Percentiles rank a stretch among this genome's conserved stretches.
phyloP scores from a whole-genome alignment of 1,139 yeast species.

The Yamadazyma epiphylla region DNA sequence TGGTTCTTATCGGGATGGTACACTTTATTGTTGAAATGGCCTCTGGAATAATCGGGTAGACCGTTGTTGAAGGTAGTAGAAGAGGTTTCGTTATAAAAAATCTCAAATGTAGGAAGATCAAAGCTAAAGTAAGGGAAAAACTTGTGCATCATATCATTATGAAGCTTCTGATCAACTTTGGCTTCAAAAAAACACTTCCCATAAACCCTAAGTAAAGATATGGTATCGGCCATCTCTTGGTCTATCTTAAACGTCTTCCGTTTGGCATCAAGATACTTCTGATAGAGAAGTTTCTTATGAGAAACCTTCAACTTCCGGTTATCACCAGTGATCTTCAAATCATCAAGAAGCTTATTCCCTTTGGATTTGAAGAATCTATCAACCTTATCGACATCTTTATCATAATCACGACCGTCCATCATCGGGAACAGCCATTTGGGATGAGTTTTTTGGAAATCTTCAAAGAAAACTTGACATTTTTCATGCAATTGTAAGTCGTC shows the following conservation, averaged over 20 bases:
- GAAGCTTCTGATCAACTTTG: conserved; percentile 8
- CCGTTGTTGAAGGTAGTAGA: conserved; percentile 11
- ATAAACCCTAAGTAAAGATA: conserved; percentile 28
- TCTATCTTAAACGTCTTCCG: conserved; percentile 15
- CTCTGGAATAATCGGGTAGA: conserved; percentile 9
- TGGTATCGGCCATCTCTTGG: conserved; percentile 35
- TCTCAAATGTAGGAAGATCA: conserved; percentile 22
- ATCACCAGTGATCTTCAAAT: conserved; percentile 7
- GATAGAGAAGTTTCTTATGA: conserved; percentile 4
- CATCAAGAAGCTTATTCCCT: conserved; percentile 7
- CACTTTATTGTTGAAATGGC: conserved; percentile 7
- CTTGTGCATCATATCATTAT: conserved; percentile 17
- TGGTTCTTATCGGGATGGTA: conserved; percentile 6
- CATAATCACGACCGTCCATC: conserved; percentile 17
- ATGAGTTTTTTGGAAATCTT: conserved; percentile 14
- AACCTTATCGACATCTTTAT: conserved; percentile 25
- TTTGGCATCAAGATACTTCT: conserved; percentile 4
- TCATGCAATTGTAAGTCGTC: conserved; percentile 8
- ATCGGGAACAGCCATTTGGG: conserved; percentile 25
- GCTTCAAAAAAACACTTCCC: conserved; percentile 32
- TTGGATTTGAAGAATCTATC: conserved; percentile 13
- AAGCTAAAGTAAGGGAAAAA: conserved; percentile 28
- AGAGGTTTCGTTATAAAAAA: conserved; percentile 7
- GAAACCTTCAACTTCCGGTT: conserved; percentile 1
- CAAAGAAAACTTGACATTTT: conserved; percentile 28